Evolutionary conservation across 2,329 filamentous ascomycete species (phyloP).

Genomic region (Arthrobotrys sinensis): DNA sequence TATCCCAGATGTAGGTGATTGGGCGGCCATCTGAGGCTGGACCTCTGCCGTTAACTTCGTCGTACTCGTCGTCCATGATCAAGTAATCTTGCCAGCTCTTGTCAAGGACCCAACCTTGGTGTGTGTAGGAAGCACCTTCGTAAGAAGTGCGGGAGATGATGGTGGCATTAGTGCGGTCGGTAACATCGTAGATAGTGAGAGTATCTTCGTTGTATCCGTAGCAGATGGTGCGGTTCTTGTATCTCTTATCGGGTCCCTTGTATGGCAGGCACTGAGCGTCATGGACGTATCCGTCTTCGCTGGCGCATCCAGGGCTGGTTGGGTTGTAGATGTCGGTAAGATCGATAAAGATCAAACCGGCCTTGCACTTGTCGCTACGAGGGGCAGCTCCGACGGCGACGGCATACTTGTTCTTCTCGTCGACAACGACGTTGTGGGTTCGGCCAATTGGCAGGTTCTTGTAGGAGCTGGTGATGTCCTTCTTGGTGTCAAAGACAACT

Average conservation of each 20-base stretch:
- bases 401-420: constrained; percentile 69
- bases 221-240: constrained; percentile 63
- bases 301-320: constrained; percentile 72
- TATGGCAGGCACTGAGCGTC: constrained; percentile 73
- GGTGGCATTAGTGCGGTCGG: constrained; percentile 69
- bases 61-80: constrained; percentile 69
- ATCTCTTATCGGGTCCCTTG: constrained; percentile 64
- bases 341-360: constrained; percentile 75
- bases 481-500: constrained; percentile 68
- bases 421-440: constrained; percentile 70
- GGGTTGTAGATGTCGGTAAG: constrained; percentile 72
- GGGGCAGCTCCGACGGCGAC: constrained; percentile 67
- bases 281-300: constrained; percentile 74
- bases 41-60: constrained; percentile 66
- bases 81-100: constrained; percentile 68
- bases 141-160: constrained; percentile 73
- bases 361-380: constrained; percentile 69
- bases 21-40: constrained; percentile 66
- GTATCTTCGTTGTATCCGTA: constrained; percentile 65
- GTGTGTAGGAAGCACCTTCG: constrained; percentile 74
- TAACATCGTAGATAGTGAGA: constrained; percentile 69
- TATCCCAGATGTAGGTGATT: constrained; percentile 69
- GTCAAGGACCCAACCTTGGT: constrained; percentile 74
- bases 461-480: constrained; percentile 69
- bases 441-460: constrained; percentile 58